A percentile compares a stretch with the other conserved stretches of the same genome.
phyloP scores from a whole-genome alignment of 306 rosid genomes.

The Vachellia pachyceras region DNA sequence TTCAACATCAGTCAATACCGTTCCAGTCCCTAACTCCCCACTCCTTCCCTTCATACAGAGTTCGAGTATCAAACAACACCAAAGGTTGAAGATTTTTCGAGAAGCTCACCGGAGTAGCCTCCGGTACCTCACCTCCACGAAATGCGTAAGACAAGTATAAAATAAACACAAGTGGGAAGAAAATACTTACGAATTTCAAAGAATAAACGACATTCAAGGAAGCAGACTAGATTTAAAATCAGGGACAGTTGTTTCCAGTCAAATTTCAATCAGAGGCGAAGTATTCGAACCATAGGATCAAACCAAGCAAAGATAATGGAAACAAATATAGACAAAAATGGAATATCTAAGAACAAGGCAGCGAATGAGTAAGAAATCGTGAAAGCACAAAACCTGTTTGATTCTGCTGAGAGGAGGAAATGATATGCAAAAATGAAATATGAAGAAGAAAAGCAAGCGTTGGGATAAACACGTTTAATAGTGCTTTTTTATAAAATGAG shows the following conservation, averaged over 20 bases:
- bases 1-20: constrained; percentile 16
- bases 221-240: constrained; percentile 47
- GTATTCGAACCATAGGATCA: constrained; percentile 14
- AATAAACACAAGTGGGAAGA: neutral
- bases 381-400: constrained; percentile 44
- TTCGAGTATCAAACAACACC: constrained; percentile 1
- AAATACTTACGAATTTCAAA: constrained; percentile 37
- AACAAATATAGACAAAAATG: neutral
- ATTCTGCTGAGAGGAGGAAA: constrained; percentile 18
- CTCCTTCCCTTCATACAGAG: neutral
- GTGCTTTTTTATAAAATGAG: no score
- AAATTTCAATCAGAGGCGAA: constrained; percentile 32
- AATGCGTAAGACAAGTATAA: constrained; percentile 3
- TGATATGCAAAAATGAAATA: neutral
- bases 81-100: neutral
- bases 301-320: neutral
- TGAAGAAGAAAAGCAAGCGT: constrained; percentile 17
- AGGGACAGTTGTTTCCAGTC: constrained; percentile 17
- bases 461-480: no score
- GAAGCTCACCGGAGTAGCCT: neutral
- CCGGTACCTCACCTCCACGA: neutral
- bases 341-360: neutral
- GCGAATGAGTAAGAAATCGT: constrained; percentile 17
- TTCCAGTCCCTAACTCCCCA: constrained; percentile 5
- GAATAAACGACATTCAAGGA: constrained; percentile 12